Conservation (phyloP, 805 yeast genomes). For the Debaryomyces castellii region DNA sequence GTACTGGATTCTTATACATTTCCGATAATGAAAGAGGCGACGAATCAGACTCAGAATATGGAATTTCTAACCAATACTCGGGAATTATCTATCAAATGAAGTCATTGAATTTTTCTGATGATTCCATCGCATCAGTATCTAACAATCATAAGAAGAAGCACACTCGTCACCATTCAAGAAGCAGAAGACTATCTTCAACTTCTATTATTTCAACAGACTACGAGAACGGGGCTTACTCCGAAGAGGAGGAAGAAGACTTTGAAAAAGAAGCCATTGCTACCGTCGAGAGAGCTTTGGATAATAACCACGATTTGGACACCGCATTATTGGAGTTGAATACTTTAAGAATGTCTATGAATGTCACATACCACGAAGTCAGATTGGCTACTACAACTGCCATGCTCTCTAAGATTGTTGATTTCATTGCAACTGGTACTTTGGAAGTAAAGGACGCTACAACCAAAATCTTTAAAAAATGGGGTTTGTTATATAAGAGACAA, state of each 20-base stretch:
- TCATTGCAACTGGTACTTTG: constrained; percentile 73
- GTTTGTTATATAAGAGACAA: constrained; percentile 75
- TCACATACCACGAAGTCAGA: constrained; percentile 89
- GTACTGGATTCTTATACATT: constrained; percentile 49
- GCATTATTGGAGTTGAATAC: constrained; percentile 92
- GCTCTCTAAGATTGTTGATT: constrained; percentile 65
- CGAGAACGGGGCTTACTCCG: constrained; percentile 32
- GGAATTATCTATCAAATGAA: constrained; percentile 50
- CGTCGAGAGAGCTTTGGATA: constrained; percentile 85
- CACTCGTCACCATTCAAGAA: constrained; percentile 20
- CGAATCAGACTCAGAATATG: constrained; percentile 42
- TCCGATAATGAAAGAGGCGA: constrained; percentile 44
- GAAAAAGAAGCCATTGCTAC: constrained; percentile 90
- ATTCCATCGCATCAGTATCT: constrained; percentile 53
- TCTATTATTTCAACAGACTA: constrained; percentile 48
- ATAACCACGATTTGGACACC: constrained; percentile 90
- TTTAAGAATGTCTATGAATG: constrained; percentile 96
- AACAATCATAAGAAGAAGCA: constrained; percentile 43
- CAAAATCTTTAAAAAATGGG: constrained; percentile 81
- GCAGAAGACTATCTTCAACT: constrained; percentile 35
- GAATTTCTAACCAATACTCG: constrained; percentile 27
- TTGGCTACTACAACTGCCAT: constrained; percentile 75
- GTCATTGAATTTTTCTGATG: constrained; percentile 54
- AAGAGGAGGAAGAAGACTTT: constrained; percentile 63
- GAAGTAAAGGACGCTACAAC: constrained; percentile 73